A percentile compares a stretch with the other conserved stretches of the same genome.
These are phyloP conservation scores for Mycosphaerella arachidis DNA, from an alignment of 2,329 filamentous ascomycete species.

Conservation along the genomic window DNA sequence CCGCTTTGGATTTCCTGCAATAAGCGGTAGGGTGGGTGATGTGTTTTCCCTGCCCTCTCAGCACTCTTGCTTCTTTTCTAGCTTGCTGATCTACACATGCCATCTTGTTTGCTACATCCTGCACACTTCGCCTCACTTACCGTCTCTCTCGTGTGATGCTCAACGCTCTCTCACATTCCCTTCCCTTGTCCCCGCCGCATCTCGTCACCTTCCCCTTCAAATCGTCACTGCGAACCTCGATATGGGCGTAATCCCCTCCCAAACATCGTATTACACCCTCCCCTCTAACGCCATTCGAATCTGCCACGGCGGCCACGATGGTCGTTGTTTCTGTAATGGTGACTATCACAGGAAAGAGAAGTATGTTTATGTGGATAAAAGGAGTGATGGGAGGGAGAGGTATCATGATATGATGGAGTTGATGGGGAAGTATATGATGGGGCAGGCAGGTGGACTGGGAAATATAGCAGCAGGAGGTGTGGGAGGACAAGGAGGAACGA, in stretches of 20 bases:
- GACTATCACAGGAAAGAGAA: constrained; percentile 17
- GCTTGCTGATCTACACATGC: neutral
- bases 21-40: neutral
- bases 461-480: neutral
- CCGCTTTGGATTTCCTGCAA: neutral
- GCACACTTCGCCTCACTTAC: too few relatives aligned
- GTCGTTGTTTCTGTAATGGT: constrained; percentile 21
- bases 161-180: neutral
- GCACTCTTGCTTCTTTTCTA: neutral
- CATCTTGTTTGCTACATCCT: neutral
- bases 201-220: neutral
- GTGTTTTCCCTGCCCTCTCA: neutral
- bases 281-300: constrained; percentile 25
- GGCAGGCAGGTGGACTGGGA: neutral
- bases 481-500: neutral
- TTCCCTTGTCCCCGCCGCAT: too few relatives aligned
- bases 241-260: constrained; percentile 27
- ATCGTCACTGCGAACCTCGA: neutral
- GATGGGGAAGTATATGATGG: constrained; percentile 17
- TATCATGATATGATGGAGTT: constrained; percentile 25
- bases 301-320: constrained; percentile 14
- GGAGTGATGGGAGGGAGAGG: constrained; percentile 21
- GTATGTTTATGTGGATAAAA: constrained; percentile 27
- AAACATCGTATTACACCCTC: constrained; percentile 21
- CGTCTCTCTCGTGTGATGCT: neutral